Conservation (phyloP, 1,139 yeast genomes). For the Sugiyamaella sp. region DNA sequence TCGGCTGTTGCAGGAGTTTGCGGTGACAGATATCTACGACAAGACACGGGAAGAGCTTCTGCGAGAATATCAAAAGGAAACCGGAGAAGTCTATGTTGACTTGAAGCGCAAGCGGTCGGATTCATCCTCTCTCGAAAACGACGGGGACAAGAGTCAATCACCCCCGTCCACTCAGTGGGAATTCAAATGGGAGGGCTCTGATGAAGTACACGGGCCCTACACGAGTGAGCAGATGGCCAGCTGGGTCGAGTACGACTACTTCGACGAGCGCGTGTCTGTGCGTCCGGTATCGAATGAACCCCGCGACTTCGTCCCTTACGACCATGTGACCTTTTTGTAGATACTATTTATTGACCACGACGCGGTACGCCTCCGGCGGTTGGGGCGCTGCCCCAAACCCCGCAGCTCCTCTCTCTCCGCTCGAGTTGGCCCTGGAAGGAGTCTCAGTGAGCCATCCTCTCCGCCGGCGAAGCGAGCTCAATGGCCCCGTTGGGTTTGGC, state of each 20-base stretch:
- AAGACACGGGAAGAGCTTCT: conserved; percentile 60
- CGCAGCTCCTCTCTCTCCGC: too few relatives aligned
- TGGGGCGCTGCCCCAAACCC: too few relatives aligned
- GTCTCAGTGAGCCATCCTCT: too few relatives aligned
- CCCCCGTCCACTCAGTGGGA: conserved; percentile 53
- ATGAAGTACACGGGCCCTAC: conserved; percentile 62
- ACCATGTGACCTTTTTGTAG: conserved; percentile 18
- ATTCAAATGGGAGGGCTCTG: conserved; percentile 59
- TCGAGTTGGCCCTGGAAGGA: too few relatives aligned
- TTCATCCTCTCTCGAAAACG: conserved; percentile 27
- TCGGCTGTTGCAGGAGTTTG: conserved; percentile 47
- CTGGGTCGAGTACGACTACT: conserved; percentile 60
- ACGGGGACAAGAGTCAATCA: conserved; percentile 17
- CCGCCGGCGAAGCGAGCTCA: too few relatives aligned
- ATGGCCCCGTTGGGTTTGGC: background rate
- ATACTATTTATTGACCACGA: conserved; percentile 5
- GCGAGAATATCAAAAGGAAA: conserved; percentile 53
- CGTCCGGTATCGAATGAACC: conserved; percentile 42
- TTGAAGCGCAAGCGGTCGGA: conserved; percentile 33
- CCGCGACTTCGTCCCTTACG: conserved; percentile 19
- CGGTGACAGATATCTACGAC: conserved; percentile 54
- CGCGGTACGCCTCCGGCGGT: too few relatives aligned
- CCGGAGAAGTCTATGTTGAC: conserved; percentile 48
- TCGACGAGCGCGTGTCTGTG: conserved; percentile 54
- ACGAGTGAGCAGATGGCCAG: conserved; percentile 56